Percentiles rank a stretch among this genome's conserved stretches.
Evolutionary conservation across 176 grass and related monocot species (phyloP).

Genomic region (Eragrostis curvula): DNA sequence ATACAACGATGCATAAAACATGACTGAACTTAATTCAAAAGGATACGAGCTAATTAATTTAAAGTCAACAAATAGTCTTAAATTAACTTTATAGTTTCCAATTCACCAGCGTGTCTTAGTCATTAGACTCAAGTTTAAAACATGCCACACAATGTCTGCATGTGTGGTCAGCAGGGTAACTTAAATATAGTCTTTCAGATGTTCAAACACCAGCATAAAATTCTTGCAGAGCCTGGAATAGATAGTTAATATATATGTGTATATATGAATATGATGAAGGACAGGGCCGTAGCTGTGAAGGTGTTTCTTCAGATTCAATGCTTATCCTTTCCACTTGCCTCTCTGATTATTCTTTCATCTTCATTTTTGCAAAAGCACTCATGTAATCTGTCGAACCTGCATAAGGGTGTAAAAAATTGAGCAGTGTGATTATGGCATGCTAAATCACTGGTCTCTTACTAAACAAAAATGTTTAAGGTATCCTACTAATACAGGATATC

Average conservation of each 20-base stretch:
- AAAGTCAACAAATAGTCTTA: neutral
- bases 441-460: no score
- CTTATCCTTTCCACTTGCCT: neutral
- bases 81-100: neutral
- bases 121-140: neutral
- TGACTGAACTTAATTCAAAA: neutral
- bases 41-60: constrained; percentile 2
- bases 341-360: no score
- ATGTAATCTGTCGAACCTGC: no score
- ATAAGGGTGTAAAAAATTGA: no score
- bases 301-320: neutral
- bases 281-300: neutral
- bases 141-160: neutral
- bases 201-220: neutral
- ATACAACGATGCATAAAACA: neutral
- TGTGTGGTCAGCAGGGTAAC: neutral
- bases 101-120: neutral
- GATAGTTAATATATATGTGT: neutral
- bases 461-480: no score
- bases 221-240: neutral
- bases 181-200: neutral
- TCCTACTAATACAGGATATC: no score
- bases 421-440: no score
- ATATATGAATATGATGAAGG: neutral
- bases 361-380: no score